Conservation (phyloP, 2,329 filamentous ascomycete species). For the Fusarium sp. region DNA sequence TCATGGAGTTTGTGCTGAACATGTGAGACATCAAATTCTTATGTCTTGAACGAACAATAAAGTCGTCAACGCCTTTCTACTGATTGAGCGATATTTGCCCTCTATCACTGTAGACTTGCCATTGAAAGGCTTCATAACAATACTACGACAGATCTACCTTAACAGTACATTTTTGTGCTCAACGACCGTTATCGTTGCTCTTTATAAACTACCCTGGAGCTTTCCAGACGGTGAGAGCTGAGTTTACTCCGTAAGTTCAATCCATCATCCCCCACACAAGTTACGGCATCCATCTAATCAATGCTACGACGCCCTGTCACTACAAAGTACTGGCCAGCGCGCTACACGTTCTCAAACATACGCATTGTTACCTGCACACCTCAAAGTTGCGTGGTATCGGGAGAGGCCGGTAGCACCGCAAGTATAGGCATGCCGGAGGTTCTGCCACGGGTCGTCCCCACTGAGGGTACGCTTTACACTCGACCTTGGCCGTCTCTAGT, state of each 20-base stretch:
- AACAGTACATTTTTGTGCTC: no score
- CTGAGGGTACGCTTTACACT: neutral
- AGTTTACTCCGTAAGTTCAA: neutral
- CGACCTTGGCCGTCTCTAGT: neutral
- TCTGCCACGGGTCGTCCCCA: neutral
- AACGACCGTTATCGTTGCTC: no score
- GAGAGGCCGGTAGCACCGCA: neutral
- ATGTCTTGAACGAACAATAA: no score
- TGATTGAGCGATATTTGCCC: no score
- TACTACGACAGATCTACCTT: no score
- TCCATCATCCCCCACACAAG: neutral
- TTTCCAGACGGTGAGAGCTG: neutral
- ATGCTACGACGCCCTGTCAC: neutral
- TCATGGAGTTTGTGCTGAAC: no score
- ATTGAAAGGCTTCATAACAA: no score
- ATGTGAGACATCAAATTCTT: no score
- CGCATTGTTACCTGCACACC: neutral
- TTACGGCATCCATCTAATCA: neutral
- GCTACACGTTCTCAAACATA: neutral
- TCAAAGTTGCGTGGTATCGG: neutral
- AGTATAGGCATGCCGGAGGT: fast-evolving
- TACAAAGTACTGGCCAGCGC: neutral
- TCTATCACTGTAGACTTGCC: no score
- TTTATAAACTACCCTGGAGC: neutral
- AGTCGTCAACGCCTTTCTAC: no score